A percentile compares a stretch with the other conserved stretches of the same genome.
phyloP scores from a whole-genome alignment of 352 stramenopile genomes.

The Globisporangium heterothallicum region DNA sequence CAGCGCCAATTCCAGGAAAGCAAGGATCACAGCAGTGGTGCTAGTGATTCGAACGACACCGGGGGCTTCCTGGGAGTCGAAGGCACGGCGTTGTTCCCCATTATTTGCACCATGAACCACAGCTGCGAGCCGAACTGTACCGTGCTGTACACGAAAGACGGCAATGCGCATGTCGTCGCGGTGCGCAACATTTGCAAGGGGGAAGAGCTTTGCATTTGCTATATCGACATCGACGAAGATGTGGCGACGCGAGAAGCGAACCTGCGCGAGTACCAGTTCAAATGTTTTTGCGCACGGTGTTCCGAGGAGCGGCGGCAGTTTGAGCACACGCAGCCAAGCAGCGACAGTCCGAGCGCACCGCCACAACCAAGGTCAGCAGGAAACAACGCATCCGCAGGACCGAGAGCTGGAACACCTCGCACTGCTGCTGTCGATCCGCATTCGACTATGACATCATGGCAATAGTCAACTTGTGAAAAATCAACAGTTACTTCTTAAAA shows the following conservation, averaged over 20 bases:
- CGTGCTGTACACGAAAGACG: slow-evolving; percentile 86
- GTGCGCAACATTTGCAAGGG: slow-evolving; percentile 66
- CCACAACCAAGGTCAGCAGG: no score
- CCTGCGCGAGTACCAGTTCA: slow-evolving; percentile 79
- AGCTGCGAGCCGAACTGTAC: slow-evolving; percentile 92
- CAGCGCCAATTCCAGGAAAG: slow-evolving; percentile 11
- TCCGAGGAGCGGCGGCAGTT: slow-evolving; percentile 34
- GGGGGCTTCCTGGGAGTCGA: slow-evolving; percentile 92
- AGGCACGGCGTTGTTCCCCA: slow-evolving; percentile 91
- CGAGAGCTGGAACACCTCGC: background rate
- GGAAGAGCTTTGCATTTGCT: slow-evolving; percentile 94
- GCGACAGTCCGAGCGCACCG: no score
- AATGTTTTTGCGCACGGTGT: slow-evolving; percentile 64
- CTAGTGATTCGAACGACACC: slow-evolving; percentile 79
- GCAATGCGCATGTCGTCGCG: slow-evolving; percentile 67
- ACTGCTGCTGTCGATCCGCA: no score
- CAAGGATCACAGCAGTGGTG: slow-evolving; percentile 50
- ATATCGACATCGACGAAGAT: slow-evolving; percentile 87
- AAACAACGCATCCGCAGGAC: no score
- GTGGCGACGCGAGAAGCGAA: slow-evolving; percentile 60
- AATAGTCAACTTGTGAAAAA: no score
- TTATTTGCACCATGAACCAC: slow-evolving; percentile 97
- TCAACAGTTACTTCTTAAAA: no score
- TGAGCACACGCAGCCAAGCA: background rate
- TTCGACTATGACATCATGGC: no score